Conservation (phyloP, 495 filamentous ascomycete species). For the Arthonia radiata region DNA sequence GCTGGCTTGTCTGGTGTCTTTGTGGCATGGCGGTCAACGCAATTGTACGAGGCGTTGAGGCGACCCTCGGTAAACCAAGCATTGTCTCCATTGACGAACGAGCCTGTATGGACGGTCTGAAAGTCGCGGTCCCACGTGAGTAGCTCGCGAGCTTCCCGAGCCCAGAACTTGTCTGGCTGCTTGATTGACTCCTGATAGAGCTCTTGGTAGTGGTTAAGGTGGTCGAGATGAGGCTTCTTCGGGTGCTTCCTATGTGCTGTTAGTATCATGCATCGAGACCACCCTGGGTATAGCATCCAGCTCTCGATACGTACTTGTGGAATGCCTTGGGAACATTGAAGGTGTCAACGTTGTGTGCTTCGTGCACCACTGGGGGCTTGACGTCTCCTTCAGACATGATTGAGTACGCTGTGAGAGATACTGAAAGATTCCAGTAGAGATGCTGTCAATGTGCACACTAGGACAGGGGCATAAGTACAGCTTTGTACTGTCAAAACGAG, state of each 20-base stretch:
- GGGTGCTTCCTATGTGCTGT: constrained; percentile 35
- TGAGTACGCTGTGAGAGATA: too few relatives aligned
- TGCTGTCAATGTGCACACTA: too few relatives aligned
- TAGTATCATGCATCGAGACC: constrained; percentile 9
- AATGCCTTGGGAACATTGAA: constrained; percentile 41
- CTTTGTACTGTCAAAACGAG: too few relatives aligned
- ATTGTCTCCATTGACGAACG: constrained; percentile 55
- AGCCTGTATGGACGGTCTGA: constrained; percentile 64
- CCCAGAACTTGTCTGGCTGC: constrained; percentile 82
- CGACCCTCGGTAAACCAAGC: constrained; percentile 90
- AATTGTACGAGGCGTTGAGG: constrained; percentile 92
- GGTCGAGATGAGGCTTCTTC: constrained; percentile 36
- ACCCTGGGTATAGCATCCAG: background rate
- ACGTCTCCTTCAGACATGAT: constrained; percentile 41
- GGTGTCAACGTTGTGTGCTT: constrained; percentile 69
- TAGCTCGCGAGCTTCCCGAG: constrained; percentile 57
- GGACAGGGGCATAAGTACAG: too few relatives aligned
- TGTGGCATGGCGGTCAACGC: constrained; percentile 84
- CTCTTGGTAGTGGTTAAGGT: constrained; percentile 67
- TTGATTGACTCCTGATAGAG: constrained; percentile 93
- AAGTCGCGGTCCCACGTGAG: constrained; percentile 82
- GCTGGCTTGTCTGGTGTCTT: constrained; percentile 78
- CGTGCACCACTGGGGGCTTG: constrained; percentile 40
- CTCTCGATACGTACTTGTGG: constrained; percentile 25
- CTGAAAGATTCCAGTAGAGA: too few relatives aligned